These are phyloP conservation scores for Pulveroboletus ravenelii DNA, from an alignment of 768 basidiomycete genomes.

Conservation along the genomic window DNA sequence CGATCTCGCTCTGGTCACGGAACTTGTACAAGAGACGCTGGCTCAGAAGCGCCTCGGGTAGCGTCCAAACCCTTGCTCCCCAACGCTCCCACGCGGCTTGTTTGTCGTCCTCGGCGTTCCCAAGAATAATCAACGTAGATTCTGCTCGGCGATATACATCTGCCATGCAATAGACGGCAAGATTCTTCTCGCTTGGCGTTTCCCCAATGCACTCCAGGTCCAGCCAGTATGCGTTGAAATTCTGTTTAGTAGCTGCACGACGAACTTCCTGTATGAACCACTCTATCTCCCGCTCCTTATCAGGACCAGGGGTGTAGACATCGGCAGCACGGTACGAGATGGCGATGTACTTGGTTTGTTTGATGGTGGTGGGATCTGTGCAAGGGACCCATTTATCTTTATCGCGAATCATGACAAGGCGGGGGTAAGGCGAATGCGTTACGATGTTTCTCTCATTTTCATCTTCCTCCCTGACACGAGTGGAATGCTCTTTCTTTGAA, in stretches of 20 bases:
- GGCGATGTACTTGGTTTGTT: no score
- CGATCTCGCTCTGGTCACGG: background rate
- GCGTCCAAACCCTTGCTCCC: conserved; percentile 17
- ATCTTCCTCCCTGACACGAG: background rate
- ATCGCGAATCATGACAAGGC: no score
- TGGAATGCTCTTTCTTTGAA: conserved; percentile 14
- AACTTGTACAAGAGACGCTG: conserved; percentile 4
- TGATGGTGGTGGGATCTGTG: no score
- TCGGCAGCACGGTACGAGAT: no score
- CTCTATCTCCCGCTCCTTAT: no score
- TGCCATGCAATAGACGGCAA: background rate
- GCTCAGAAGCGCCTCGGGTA: background rate
- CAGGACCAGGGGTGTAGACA: no score
- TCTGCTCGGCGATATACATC: background rate
- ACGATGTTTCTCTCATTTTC: background rate
- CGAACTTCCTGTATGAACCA: no score
- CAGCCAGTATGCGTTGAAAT: no score
- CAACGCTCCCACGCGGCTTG: conserved; percentile 7
- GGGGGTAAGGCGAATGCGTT: conserved; percentile 1
- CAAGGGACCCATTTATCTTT: no score
- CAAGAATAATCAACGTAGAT: background rate
- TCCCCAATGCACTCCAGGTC: background rate
- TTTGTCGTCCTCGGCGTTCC: background rate
- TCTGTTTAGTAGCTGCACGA: no score
- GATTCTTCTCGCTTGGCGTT: background rate